Base-by-base conservation (phyloP, 352 stramenopile species). In the Globisporangium cystogenes region DNA sequence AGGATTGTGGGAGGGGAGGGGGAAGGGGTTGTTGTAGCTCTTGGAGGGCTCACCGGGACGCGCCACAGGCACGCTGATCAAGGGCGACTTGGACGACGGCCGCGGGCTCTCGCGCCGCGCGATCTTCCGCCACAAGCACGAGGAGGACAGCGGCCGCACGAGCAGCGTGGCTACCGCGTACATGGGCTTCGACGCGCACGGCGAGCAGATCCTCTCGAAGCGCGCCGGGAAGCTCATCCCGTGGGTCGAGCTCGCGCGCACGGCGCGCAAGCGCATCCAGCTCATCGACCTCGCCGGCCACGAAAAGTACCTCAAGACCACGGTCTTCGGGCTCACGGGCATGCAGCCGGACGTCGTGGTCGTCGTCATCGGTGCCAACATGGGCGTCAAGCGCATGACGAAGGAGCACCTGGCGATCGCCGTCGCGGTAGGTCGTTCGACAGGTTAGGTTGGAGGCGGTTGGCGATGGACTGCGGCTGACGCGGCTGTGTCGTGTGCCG, bases 251-350 rank as follows among this genome's bases (percentile, higher is more conserved):
- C 68, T 95, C 41, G 82, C 84, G 53, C 84, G 82, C 53, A 54
- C 85, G 27, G 76, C 82, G 48, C 69, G 88, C 70, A 93, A 93
- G 55, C 74, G 83, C 23, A 85, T 95, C 43, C 84, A 95, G 62
- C 65, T 95, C n/a, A 95, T 95, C 51, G 84, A 95, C 48, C 61
- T 95, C 49, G 84, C 84, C 0, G 77, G 97, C 14, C 97, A 99
- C 64, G 96, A 99, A 57, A 98, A 98, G 61, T 99, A 99, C 73
- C 78, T 99, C 37, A 99, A 99, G 78, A 99, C 97, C 36, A 99
- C 96, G 18, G 97, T 99, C 45, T 98, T 98, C 76, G 97, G 97
- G 7, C 89, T 99, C 29, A 99, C 95, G 14, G 95, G 91, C 27
- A 97, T 97, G 74, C 92, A 98, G 62, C 93, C 95, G 7, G 95